Evolutionary conservation across 176 grass and related monocot genomes (phyloP).

Genomic region (Bothriochloa decipiens): DNA sequence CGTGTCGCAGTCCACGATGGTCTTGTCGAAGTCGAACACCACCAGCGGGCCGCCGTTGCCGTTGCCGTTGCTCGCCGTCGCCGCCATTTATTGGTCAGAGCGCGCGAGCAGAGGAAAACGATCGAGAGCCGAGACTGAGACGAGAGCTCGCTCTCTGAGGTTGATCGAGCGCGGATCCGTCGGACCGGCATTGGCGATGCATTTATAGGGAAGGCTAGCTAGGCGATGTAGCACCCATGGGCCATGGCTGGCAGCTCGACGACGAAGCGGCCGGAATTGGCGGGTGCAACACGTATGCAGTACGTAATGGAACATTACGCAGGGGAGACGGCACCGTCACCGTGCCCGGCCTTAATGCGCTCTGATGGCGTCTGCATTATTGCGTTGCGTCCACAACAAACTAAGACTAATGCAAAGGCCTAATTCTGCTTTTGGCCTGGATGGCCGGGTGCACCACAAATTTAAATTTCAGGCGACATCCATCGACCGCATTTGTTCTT

Average conservation of each 20-base stretch:
- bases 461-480: too few relatives aligned
- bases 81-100: constrained; percentile 21
- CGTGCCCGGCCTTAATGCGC: neutral
- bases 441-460: too few relatives aligned
- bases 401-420: too few relatives aligned
- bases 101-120: too few relatives aligned
- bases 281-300: neutral
- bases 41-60: constrained; percentile 18
- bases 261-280: neutral
- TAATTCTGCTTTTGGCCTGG: neutral
- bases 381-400: neutral
- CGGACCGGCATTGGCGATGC: neutral
- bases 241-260: neutral
- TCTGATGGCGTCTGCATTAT: constrained; percentile 28
- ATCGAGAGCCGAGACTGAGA: too few relatives aligned
- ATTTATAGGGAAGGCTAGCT: neutral
- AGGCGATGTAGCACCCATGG: too few relatives aligned
- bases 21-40: constrained; percentile 96
- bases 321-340: neutral
- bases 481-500: too few relatives aligned
- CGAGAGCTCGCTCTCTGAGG: neutral
- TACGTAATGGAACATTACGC: neutral
- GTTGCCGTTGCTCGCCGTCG: constrained; percentile 45
- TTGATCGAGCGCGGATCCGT: neutral
- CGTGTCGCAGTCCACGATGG: constrained; percentile 91